Base-by-base conservation (phyloP, 345 rosid genomes). In the Excoecaria agallocha region DNA sequence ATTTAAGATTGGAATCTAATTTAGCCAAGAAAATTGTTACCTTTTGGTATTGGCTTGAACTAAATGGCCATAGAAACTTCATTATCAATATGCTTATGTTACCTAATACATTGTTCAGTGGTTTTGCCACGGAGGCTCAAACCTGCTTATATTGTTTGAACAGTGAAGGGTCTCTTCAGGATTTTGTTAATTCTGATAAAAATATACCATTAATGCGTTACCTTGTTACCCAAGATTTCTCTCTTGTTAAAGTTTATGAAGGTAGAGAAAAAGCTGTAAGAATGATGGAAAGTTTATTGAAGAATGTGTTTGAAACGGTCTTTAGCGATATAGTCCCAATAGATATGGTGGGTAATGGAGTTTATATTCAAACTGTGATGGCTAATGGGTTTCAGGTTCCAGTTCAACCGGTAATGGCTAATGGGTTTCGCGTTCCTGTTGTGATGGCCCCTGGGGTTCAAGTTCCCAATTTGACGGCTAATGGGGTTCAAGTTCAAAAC, bases 41-140 rank as follows among this genome's bases (percentile, higher is more conserved):
- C 59, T 84, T 84, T 55, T 81, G 87, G 87, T 22, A 24, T 55
- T 69, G 63, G 74, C 83, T 84, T 48, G 87, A 84, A 77, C 59
- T n/a, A 51, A 15, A 5, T 24, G 74, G 81, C 46, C 69, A 56
- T 56, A 55, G 5, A 59, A 1, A 81, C 38, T 79, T 81, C 12
- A 63, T 77, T 12, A 12, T 45, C 15, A 71, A 66, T 8, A 46
- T 74, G 5, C 30, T 67, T 24, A 6, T 9, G 6, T 16, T 68
- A 4, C 16, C 82, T 16, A 19, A 22, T 37, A 3, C 41, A 24
- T 9, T 17, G 45, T 50, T 81, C 25, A 1, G 6, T 7, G 19
- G 8, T 15, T 41, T 79, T 3, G 81, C 68, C 6, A 11, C 10
- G 17, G 83, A 79, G 69, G 74, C 82, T 49, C 8, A 51, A 1